Base-by-base conservation (phyloP, 2,329 filamentous ascomycete genomes). In the Alternaria tenuissima region DNA sequence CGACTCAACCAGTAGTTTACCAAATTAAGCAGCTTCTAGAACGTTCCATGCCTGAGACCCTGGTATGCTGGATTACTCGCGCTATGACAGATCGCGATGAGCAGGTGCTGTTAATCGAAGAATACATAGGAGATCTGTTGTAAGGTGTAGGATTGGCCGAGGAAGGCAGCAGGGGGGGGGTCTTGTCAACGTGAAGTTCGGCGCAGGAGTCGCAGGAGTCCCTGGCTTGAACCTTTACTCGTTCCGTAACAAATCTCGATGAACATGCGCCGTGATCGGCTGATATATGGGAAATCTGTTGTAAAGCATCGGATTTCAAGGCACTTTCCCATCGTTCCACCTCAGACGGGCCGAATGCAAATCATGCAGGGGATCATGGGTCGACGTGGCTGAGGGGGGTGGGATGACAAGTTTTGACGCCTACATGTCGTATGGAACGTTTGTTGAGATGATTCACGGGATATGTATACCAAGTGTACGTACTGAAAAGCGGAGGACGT, bases 241-340 rank as follows among this genome's bases (percentile, higher is more conserved):
- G 22, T n/a, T n/a, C 42, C 42, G 24, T 28, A 7, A 8, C 12
- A 24, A 8, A 49, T 49, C 46, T 36, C 46, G 46, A 49, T 49
- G 46, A 48, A 9, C 7, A 18, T 22, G 12, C 28, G 32, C 30
- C 14, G 30, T 24, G 46, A 49, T 49, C 46, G 46, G 46, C 1
- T 1, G 32, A 49, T 49, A 49, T 49, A 49, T 49, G 46, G 46
- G 46, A 49, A 49, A 49, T 49, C 46, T 24, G 7, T 49, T 24
- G 46, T 36, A 11, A 36, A 49, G 46, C 20, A 49, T 49, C 30
- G 46, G 32, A 49, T 36, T 60, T 60, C 18, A 16, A 20, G 18
- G 28, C 18, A 60, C 28, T 57, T 57, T 57, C 53, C 57, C 57
- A 60, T 60, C 57, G 51, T 51, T 52, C 53, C 53, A 60, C 57